Base-by-base conservation (phyloP, 257 asterid genomes). In the Solanum microdontum region DNA sequence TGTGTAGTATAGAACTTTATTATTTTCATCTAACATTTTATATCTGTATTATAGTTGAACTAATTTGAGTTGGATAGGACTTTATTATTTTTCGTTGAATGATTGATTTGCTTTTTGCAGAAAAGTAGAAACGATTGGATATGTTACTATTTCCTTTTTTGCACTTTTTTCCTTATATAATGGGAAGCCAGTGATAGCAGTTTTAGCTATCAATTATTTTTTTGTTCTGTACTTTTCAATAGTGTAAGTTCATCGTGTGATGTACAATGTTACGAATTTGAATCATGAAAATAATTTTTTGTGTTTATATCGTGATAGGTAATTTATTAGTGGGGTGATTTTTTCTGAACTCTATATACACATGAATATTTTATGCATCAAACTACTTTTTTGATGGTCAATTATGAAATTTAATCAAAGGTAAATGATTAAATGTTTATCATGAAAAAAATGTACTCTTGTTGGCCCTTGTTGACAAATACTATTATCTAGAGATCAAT, bases 21-120 rank as follows among this genome's bases (percentile, higher is more conserved):
- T 51, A 2, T 51, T 6, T 51, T 79, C 0, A n/a, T 5, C 0
- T 11, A 1, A 64, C 0, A 0, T 62, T 62, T 4, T 11, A 62
- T 62, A 62, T n/a, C 3, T 62, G 7, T 62, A 10, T 62, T 62
- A 62, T 4, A n/a, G 0, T 62, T 10, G 0, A 1, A 62, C 0
- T 23, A 62, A 10, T 62, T 23, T 62, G 2, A 23, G 0, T 66
- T 26, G 24, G 11, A 0, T 19, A 19, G 0, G 76, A 55, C n/a
- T 51, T 51, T 55, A 55, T 55, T 17, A 55, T 55, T 2, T 55
- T 17, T 55, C 10, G 21, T 84, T 36, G 76, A 84, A 84, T 64
- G 60, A 84, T 60, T 84, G 87, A 62, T 62, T 84, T 82, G 12
- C 85, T 82, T 82, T 48, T 19, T 30, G 69, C 19, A 19, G 43